Percentiles rank a stretch among this genome's conserved stretches.
These are phyloP conservation scores for Trametes meyenii DNA, from an alignment of 768 basidiomycete genomes.

Conservation along the genomic window DNA sequence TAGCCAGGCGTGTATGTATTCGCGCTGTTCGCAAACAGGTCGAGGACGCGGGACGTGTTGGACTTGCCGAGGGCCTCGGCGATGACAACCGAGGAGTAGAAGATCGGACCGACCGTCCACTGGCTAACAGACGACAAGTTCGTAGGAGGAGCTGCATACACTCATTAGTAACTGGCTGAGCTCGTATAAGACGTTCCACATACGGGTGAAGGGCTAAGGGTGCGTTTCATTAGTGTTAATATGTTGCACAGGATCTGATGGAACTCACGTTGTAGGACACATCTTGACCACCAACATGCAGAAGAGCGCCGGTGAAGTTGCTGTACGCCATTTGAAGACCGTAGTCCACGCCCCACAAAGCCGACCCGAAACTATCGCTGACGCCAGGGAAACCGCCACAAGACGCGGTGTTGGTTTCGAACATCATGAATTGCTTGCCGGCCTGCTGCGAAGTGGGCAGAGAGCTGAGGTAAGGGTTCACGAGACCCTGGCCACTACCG, in stretches of 20 bases:
- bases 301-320: slow-evolving; percentile 49
- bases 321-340: slow-evolving; percentile 51
- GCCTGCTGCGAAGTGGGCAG: slow-evolving; percentile 35
- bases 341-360: slow-evolving; percentile 55
- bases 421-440: slow-evolving; percentile 50
- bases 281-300: slow-evolving; percentile 52
- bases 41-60: slow-evolving; percentile 45
- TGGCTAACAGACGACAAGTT: slow-evolving; percentile 39
- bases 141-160: slow-evolving; percentile 44
- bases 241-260: slow-evolving; percentile 16
- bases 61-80: slow-evolving; percentile 50
- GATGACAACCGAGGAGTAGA: slow-evolving; percentile 49
- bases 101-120: slow-evolving; percentile 52
- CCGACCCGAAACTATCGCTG: slow-evolving; percentile 51
- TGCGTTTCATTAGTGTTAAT: not conserved
- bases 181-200: not conserved
- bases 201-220: slow-evolving; percentile 51
- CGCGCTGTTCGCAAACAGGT: slow-evolving; percentile 38
- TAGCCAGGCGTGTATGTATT: slow-evolving; percentile 48
- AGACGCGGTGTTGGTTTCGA: slow-evolving; percentile 56
- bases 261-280: slow-evolving; percentile 55
- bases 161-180: not conserved
- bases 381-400: slow-evolving; percentile 58
- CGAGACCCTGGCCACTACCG: slow-evolving; percentile 38
- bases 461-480: slow-evolving; percentile 43